phyloP scores from a whole-genome alignment of 1,284 basidiomycete species.

The Sporisorium graminicola region DNA sequence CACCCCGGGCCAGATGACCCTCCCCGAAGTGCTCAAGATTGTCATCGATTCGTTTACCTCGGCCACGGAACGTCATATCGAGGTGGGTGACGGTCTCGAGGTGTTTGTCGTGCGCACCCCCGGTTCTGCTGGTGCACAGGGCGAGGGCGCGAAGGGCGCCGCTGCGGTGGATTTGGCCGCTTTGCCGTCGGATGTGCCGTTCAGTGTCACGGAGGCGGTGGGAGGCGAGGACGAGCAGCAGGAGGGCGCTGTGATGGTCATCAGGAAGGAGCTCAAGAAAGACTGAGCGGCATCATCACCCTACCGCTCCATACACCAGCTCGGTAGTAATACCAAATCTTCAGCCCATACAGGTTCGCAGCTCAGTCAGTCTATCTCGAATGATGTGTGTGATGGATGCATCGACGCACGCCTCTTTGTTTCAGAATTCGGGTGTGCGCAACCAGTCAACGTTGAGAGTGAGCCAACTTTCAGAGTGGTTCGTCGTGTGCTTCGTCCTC shows the following conservation, averaged over 20 bases:
- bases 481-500: constrained; percentile 13
- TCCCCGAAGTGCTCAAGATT: constrained; percentile 62
- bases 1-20: constrained; percentile 61
- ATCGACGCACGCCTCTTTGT: no score
- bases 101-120: constrained; percentile 65
- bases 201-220: constrained; percentile 61
- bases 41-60: constrained; percentile 67
- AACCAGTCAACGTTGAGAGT: background rate
- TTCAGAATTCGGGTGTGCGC: background rate
- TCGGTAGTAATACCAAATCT: constrained; percentile 21
- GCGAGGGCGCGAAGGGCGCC: constrained; percentile 22
- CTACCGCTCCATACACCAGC: background rate
- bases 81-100: constrained; percentile 68
- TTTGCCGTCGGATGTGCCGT: constrained; percentile 36
- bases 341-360: background rate
- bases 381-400: no score
- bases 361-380: background rate
- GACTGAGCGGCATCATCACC: constrained; percentile 50
- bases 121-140: background rate
- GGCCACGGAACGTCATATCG: constrained; percentile 68
- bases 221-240: constrained; percentile 67
- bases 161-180: constrained; percentile 49
- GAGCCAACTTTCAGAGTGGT: constrained; percentile 9
- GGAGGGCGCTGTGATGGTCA: constrained; percentile 64
- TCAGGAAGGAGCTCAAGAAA: constrained; percentile 68